Percentiles rank a stretch among this genome's conserved stretches.
phyloP scores from a whole-genome alignment of 805 yeast genomes.

The Zygosaccharomyces rouxii region DNA sequence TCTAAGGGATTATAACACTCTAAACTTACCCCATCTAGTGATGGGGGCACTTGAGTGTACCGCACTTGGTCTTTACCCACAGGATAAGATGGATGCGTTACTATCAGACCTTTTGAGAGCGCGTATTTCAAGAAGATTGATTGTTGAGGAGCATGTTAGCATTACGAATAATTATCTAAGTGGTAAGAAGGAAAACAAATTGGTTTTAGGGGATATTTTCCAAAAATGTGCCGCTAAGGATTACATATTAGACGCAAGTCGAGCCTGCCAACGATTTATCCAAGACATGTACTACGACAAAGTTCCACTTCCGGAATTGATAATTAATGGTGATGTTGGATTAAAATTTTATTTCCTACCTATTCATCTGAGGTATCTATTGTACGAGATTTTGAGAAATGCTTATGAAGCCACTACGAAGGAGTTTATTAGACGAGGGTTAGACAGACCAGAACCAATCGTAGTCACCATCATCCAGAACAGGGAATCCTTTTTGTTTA shows the following conservation, averaged over 20 bases:
- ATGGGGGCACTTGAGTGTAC: constrained; percentile 89
- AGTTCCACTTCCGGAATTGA: constrained; percentile 64
- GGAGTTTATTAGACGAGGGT: constrained; percentile 37
- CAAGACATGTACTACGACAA: constrained; percentile 48
- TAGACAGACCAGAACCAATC: constrained; percentile 61
- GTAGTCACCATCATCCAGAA: constrained; percentile 68
- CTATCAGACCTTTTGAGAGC: constrained; percentile 77
- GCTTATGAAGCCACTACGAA: constrained; percentile 76
- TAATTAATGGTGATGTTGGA: constrained; percentile 67
- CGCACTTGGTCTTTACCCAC: constrained; percentile 53
- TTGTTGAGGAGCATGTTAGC: constrained; percentile 86
- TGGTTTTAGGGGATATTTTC: constrained; percentile 74
- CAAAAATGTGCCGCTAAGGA: constrained; percentile 71
- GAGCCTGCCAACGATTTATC: constrained; percentile 48
- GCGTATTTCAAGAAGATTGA: constrained; percentile 82
- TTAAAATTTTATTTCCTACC: constrained; percentile 76
- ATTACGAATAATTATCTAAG: constrained; percentile 59
- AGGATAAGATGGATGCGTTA: constrained; percentile 60
- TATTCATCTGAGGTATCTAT: constrained; percentile 77
- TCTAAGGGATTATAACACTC: constrained; percentile 69
- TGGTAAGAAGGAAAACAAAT: constrained; percentile 40
- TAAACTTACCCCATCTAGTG: constrained; percentile 81
- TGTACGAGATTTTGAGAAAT: constrained; percentile 85
- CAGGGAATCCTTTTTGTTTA: constrained; percentile 61
- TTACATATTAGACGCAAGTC: constrained; percentile 54